phyloP scores from a whole-genome alignment of 2,329 filamentous ascomycete genomes.

The Chrysoporthe deuterocubensis region DNA sequence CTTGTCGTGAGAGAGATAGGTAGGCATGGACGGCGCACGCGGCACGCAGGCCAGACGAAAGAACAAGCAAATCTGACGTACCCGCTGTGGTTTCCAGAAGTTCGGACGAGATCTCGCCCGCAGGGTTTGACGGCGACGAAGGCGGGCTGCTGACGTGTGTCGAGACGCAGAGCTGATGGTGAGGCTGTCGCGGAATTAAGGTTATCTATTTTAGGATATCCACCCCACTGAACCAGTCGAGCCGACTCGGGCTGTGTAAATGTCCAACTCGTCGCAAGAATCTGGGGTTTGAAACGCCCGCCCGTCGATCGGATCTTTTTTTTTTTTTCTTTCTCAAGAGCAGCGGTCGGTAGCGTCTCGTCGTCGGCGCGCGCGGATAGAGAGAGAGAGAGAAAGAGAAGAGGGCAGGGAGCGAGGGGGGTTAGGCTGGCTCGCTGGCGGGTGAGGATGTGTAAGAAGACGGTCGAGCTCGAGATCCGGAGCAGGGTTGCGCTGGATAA shows the following conservation, averaged over 20 bases:
- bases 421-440: not conserved
- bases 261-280: not conserved
- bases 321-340: not conserved
- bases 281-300: not conserved
- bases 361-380: not conserved
- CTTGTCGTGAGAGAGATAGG: too few species aligned
- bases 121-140: not conserved
- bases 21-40: too few species aligned
- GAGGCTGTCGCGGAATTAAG: constrained; percentile 17
- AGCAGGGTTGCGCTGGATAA: not conserved
- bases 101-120: not conserved
- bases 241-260: not conserved
- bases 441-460: not conserved
- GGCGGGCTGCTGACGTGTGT: not conserved
- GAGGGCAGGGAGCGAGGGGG: not conserved
- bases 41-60: not conserved
- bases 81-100: not conserved
- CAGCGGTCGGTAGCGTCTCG: not conserved
- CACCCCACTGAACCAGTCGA: not conserved
- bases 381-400: not conserved
- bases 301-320: not conserved
- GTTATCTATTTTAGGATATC: constrained; percentile 14
- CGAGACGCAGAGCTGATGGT: constrained; percentile 14
- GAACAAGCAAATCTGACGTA: constrained; percentile 1
- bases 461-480: not conserved